These are phyloP conservation scores for Arthonia radiata DNA, from an alignment of 495 filamentous ascomycete species.

Conservation along the genomic window DNA sequence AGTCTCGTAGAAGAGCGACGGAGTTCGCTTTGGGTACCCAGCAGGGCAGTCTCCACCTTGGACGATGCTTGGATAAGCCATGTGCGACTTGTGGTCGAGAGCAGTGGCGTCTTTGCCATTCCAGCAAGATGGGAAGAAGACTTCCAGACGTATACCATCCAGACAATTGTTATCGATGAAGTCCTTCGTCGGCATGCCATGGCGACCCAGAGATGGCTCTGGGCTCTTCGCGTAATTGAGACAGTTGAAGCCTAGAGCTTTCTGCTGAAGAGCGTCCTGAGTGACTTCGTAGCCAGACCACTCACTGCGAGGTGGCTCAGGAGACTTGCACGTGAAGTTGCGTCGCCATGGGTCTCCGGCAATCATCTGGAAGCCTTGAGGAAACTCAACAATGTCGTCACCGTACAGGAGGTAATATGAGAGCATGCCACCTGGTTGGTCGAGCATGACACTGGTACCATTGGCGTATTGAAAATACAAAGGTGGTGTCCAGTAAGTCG, in stretches of 20 bases:
- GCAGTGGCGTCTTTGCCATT: slow-evolving; percentile 43
- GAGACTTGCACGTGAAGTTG: slow-evolving; percentile 43
- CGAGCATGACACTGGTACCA: slow-evolving; percentile 27
- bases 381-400: slow-evolving; percentile 49
- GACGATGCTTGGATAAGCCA: slow-evolving; percentile 54
- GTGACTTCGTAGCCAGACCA: slow-evolving; percentile 35
- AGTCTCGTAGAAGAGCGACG: slow-evolving; percentile 64
- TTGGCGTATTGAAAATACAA: slow-evolving; percentile 30
- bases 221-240: slow-evolving; percentile 36
- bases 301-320: slow-evolving; percentile 45
- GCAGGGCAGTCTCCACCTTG: slow-evolving; percentile 54
- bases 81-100: slow-evolving; percentile 38
- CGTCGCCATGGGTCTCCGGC: slow-evolving; percentile 46
- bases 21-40: slow-evolving; percentile 41
- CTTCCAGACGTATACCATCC: slow-evolving; percentile 54
- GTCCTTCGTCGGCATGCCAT: slow-evolving; percentile 53
- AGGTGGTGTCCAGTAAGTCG: slow-evolving; percentile 37
- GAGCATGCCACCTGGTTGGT: slow-evolving; percentile 31
- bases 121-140: slow-evolving; percentile 88
- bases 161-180: slow-evolving; percentile 52
- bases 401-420: slow-evolving; percentile 47
- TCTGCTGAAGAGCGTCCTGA: slow-evolving; percentile 46
- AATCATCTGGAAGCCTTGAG: slow-evolving; percentile 59
- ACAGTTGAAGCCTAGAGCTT: slow-evolving; percentile 82
- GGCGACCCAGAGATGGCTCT: slow-evolving; percentile 54